These are phyloP conservation scores for Athelia psychrophila DNA, from an alignment of 1,284 basidiomycete species.

Conservation along the genomic window DNA sequence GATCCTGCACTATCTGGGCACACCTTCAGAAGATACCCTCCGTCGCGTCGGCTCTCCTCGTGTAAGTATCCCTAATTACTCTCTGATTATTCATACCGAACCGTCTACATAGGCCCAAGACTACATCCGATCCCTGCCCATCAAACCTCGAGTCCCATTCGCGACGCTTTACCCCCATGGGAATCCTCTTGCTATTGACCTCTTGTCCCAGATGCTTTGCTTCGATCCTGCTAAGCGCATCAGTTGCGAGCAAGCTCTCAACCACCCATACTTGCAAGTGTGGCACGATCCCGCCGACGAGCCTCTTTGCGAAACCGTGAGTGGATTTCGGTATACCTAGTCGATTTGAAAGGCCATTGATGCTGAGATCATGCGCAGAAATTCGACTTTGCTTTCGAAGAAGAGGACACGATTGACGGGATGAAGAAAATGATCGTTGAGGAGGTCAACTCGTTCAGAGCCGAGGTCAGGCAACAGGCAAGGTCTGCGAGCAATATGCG, in stretches of 20 bases:
- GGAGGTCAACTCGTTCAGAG: constrained; percentile 88
- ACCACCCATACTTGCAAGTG: constrained; percentile 91
- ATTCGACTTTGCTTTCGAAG: constrained; percentile 98
- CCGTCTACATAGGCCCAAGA: constrained; percentile 76
- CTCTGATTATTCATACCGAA: neutral
- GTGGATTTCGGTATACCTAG: no score
- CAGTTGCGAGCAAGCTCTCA: constrained; percentile 92
- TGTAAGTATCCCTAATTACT: constrained; percentile 37
- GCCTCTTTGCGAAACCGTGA: constrained; percentile 73
- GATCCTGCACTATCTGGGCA: constrained; percentile 96
- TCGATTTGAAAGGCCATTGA: constrained; percentile 3
- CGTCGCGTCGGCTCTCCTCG: constrained; percentile 91
- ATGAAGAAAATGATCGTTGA: constrained; percentile 97
- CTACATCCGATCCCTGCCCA: constrained; percentile 97
- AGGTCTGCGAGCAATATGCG: constrained; percentile 65
- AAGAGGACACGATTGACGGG: constrained; percentile 93
- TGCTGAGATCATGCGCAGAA: constrained; percentile 41
- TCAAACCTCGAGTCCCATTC: constrained; percentile 93
- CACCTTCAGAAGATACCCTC: constrained; percentile 94
- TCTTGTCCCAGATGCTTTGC: constrained; percentile 88
- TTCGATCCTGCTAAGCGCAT: constrained; percentile 97
- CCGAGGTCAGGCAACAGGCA: constrained; percentile 80
- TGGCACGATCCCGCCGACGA: constrained; percentile 97
- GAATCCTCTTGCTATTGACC: constrained; percentile 91
- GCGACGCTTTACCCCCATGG: constrained; percentile 89